Evolutionary conservation across 1,139 yeast species (phyloP).

Genomic region (Candida anutae): DNA sequence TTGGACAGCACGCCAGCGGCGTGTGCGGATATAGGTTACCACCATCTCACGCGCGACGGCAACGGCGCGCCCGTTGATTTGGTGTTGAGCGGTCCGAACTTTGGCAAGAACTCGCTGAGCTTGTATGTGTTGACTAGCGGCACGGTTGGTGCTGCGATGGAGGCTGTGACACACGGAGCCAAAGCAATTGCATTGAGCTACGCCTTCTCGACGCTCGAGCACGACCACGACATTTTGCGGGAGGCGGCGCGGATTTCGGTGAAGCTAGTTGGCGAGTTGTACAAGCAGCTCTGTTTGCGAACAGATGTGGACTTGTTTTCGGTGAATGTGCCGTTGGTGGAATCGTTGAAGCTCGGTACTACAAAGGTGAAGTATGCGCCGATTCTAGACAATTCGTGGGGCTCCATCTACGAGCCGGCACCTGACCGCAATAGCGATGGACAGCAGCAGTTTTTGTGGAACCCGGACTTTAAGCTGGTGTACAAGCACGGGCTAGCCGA

Average conservation of each 20-base stretch:
- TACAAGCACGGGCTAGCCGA: slow-evolving; percentile 52
- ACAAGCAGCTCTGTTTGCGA: slow-evolving; percentile 45
- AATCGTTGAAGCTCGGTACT: slow-evolving; percentile 35
- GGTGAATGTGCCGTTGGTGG: slow-evolving; percentile 72
- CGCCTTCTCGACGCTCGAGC: slow-evolving; percentile 57
- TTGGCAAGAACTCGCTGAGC: slow-evolving; percentile 89
- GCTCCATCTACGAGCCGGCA: slow-evolving; percentile 39
- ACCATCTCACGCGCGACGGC: slow-evolving; percentile 50
- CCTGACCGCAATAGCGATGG: slow-evolving; percentile 16
- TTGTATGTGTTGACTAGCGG: slow-evolving; percentile 87
- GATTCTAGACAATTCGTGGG: slow-evolving; percentile 74
- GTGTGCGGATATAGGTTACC: slow-evolving; percentile 84
- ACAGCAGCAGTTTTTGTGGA: slow-evolving; percentile 55
- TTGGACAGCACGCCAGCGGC: slow-evolving; percentile 95
- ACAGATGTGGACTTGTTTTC: slow-evolving; percentile 61
- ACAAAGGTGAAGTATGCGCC: slow-evolving; percentile 71
- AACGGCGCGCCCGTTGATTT: slow-evolving; percentile 61
- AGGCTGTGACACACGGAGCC: slow-evolving; percentile 74
- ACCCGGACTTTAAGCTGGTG: slow-evolving; percentile 70
- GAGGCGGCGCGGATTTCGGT: slow-evolving; percentile 68
- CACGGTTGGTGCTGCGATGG: slow-evolving; percentile 98
- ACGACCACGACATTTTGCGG: slow-evolving; percentile 44
- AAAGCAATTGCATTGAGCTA: slow-evolving; percentile 76
- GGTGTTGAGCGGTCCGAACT: slow-evolving; percentile 91
- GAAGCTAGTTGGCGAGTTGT: slow-evolving; percentile 51